These are phyloP conservation scores for Cryptococcus sp. DNA, from an alignment of 1,284 basidiomycete species.

Conservation along the genomic window DNA sequence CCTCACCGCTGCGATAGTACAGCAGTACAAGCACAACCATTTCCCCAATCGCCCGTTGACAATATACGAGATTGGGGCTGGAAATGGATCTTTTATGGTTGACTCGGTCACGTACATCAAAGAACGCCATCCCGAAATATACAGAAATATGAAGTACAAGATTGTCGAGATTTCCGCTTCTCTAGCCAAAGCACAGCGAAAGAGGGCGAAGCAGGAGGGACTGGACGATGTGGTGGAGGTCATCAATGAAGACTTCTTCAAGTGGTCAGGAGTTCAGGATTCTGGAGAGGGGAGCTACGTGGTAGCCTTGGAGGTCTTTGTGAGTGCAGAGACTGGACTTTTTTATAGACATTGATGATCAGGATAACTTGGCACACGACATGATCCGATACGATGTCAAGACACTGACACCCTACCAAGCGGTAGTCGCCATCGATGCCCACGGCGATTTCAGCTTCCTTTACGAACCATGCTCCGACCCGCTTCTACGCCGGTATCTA, in stretches of 20 bases:
- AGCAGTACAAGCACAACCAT: conserved; percentile 87
- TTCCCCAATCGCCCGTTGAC: conserved; percentile 94
- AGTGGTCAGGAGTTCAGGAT: conserved; percentile 61
- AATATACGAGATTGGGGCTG: conserved; percentile 96
- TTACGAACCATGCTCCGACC: conserved; percentile 80
- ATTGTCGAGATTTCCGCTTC: conserved; percentile 90
- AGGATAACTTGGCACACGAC: conserved; percentile 98
- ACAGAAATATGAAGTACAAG: conserved; percentile 73
- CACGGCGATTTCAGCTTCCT: conserved; percentile 80
- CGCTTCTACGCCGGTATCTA: conserved; percentile 62
- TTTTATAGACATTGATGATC: conserved; percentile 1
- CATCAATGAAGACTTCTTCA: conserved; percentile 78
- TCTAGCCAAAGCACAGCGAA: conserved; percentile 67
- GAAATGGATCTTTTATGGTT: conserved; percentile 88
- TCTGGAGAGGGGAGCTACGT: conserved; percentile 86
- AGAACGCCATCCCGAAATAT: conserved; percentile 80
- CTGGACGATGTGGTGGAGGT: conserved; percentile 66
- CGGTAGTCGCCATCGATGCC: conserved; percentile 72
- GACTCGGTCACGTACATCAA: conserved; percentile 80
- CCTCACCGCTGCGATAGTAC: conserved; percentile 79
- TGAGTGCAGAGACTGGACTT: too few relatives aligned
- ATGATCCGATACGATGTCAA: conserved; percentile 81
- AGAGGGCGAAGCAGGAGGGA: conserved; percentile 54
- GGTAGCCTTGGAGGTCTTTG: conserved; percentile 90
- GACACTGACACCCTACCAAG: conserved; percentile 77